Evolutionary conservation across 2,329 filamentous ascomycete species (phyloP).

Genomic region (Diaporthe citriasiana): DNA sequence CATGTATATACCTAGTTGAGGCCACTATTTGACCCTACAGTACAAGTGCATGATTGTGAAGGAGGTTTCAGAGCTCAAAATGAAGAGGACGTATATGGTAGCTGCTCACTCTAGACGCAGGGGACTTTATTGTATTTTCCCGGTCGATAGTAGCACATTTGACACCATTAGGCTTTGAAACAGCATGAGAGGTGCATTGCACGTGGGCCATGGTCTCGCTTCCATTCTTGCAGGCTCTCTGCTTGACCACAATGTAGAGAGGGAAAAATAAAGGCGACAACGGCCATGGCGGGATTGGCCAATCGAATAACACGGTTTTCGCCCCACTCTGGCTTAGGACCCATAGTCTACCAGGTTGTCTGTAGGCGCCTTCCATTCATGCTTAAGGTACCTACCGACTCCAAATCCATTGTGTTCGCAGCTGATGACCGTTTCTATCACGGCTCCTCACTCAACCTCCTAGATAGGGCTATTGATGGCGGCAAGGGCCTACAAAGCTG

Average conservation of each 20-base stretch:
- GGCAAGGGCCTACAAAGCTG: neutral
- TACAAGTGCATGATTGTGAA: neutral
- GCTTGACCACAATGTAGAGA: neutral
- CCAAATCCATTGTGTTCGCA: neutral
- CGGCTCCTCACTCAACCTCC: neutral
- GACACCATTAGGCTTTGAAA: neutral
- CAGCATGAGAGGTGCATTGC: neutral
- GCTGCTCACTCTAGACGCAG: neutral
- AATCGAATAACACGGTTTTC: conserved; percentile 23
- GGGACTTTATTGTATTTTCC: neutral
- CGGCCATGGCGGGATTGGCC: neutral
- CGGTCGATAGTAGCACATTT: neutral
- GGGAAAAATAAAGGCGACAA: neutral
- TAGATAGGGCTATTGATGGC: neutral
- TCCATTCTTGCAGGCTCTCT: neutral
- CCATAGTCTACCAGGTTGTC: neutral
- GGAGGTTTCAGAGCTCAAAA: neutral
- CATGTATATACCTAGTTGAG: neutral
- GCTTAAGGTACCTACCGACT: too few relatives aligned
- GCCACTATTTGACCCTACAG: neutral
- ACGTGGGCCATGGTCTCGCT: neutral
- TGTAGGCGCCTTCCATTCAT: too few relatives aligned
- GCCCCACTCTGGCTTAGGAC: neutral
- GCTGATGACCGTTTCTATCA: neutral
- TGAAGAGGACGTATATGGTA: neutral